Conservation (phyloP, 352 stramenopile genomes). For the Phytophthora nicotianae region DNA sequence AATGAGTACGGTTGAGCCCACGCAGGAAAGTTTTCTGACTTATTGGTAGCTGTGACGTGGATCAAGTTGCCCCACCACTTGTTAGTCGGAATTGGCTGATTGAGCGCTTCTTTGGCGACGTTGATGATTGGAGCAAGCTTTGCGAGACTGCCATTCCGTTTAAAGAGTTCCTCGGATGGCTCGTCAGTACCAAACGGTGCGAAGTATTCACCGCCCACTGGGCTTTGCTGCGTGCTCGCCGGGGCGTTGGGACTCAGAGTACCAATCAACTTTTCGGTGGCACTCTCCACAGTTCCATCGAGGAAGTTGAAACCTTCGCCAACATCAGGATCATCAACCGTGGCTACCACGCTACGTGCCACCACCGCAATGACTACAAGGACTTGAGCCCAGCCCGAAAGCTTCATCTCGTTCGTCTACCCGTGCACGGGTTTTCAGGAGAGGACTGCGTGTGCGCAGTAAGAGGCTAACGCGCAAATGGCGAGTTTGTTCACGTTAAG, state of each 20-base stretch:
- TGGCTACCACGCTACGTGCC: slow-evolving; percentile 3
- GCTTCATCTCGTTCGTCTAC: slow-evolving; percentile 3
- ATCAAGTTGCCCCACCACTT: slow-evolving; percentile 86
- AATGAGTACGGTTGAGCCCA: slow-evolving; percentile 77
- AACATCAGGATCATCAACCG: slow-evolving; percentile 15
- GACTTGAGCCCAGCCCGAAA: not conserved
- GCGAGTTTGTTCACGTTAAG: slow-evolving; percentile 7
- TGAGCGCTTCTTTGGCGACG: slow-evolving; percentile 50
- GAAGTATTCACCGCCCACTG: slow-evolving; percentile 28
- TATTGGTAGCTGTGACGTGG: slow-evolving; percentile 46
- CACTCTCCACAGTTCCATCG: slow-evolving; percentile 13
- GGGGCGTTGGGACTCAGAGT: slow-evolving; percentile 13
- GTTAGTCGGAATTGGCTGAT: slow-evolving; percentile 75
- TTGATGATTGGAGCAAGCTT: slow-evolving; percentile 66
- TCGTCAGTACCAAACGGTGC: slow-evolving; percentile 45
- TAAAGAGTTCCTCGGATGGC: slow-evolving; percentile 50
- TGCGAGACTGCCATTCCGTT: slow-evolving; percentile 47
- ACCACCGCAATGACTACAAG: not conserved
- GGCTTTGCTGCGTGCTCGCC: slow-evolving; percentile 3
- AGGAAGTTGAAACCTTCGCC: slow-evolving; percentile 26
- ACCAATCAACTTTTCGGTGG: slow-evolving; percentile 18
- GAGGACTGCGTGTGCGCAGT: slow-evolving; percentile 9
- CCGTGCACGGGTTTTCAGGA: not conserved
- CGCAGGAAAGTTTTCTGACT: slow-evolving; percentile 45
- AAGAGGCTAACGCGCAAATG: slow-evolving; percentile 6